Percentiles rank a stretch among this genome's conserved stretches.
These are phyloP conservation scores for Sarocladiaceae sp. DNA, from an alignment of 2,329 filamentous ascomycete species.

Conservation along the genomic window DNA sequence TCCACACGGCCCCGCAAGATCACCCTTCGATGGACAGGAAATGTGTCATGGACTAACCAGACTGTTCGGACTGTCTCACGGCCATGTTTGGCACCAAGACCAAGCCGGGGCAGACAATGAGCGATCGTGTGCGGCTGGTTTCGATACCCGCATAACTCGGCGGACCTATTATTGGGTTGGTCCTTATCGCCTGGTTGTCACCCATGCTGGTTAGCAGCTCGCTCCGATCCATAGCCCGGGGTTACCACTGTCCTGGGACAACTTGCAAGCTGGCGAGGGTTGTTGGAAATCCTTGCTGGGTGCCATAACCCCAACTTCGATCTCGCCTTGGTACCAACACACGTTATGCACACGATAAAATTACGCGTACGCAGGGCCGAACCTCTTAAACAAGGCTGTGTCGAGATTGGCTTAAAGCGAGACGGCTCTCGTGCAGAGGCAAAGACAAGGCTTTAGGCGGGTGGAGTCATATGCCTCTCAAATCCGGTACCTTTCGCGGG, in stretches of 20 bases:
- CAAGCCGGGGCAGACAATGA: constrained; percentile 5
- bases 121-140: background rate
- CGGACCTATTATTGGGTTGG: background rate
- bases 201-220: background rate
- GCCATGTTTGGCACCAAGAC: background rate
- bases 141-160: background rate
- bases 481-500: background rate
- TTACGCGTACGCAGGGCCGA: background rate
- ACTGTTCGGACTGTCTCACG: constrained; percentile 2
- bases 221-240: constrained; percentile 1
- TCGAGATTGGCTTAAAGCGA: background rate
- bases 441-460: constrained; percentile 3
- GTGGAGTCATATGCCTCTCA: constrained; percentile 1
- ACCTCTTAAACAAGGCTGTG: background rate
- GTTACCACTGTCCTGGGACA: constrained; percentile 1
- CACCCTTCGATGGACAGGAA: background rate
- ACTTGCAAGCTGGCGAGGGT: background rate
- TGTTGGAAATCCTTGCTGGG: background rate
- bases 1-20: constrained; percentile 6
- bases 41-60: constrained; percentile 2
- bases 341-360: background rate
- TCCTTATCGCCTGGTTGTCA: constrained; percentile 2
- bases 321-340: background rate
- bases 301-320: background rate
- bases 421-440: constrained; percentile 1